Evolutionary conservation across 225 moss, liverwort and hornwort genomes (phyloP).

Genomic region (Climacium dendroides): DNA sequence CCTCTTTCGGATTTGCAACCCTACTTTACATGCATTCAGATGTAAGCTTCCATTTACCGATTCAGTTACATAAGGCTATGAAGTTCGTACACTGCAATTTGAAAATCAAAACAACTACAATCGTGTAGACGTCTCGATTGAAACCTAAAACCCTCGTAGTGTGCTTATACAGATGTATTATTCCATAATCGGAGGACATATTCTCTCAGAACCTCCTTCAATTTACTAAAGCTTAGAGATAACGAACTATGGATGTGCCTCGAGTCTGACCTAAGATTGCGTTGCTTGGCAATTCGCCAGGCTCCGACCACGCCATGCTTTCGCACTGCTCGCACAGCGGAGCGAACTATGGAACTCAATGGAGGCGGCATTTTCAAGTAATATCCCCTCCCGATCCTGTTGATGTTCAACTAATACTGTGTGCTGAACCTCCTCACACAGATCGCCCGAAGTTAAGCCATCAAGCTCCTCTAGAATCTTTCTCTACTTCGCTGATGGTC

Average conservation of each 20-base stretch:
- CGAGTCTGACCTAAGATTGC: constrained; percentile 7
- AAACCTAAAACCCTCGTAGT: background rate
- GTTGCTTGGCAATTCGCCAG: constrained; percentile 2
- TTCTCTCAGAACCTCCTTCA: background rate
- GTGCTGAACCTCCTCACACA: background rate
- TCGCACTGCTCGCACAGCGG: constrained; percentile 7
- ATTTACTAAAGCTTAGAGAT: background rate
- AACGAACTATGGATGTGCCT: background rate
- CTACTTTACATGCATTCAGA: background rate
- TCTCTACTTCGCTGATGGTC: background rate
- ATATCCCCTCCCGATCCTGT: background rate
- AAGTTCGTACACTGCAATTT: background rate
- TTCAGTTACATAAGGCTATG: background rate
- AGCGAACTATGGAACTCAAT: background rate
- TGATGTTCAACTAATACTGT: background rate
- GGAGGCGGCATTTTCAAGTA: background rate
- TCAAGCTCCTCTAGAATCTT: background rate
- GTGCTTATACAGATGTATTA: background rate
- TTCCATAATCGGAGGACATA: background rate
- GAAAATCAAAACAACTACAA: background rate
- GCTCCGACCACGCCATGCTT: constrained; percentile 7
- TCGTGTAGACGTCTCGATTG: background rate
- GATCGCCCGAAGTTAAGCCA: background rate
- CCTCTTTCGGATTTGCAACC: background rate
- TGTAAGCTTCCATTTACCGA: background rate